A percentile compares a stretch with the other conserved stretches of the same genome.
These are phyloP conservation scores for Knufia petricola DNA, from an alignment of 2,329 filamentous ascomycete species.

Conservation along the genomic window DNA sequence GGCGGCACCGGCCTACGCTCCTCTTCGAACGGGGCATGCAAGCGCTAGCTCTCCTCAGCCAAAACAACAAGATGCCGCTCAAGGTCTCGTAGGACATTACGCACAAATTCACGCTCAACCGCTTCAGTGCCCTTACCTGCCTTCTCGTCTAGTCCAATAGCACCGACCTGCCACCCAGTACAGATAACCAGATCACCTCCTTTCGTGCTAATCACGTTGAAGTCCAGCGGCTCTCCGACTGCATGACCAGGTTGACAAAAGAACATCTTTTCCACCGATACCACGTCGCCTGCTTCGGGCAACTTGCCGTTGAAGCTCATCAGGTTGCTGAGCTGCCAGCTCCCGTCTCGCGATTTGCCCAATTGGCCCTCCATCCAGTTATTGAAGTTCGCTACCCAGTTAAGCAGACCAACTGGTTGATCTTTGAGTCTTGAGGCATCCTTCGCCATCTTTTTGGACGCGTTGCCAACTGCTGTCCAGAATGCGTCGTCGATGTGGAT, in stretches of 20 bases:
- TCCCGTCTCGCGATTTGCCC: conserved; percentile 30
- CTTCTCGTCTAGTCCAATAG: conserved; percentile 25
- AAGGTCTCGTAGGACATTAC: background rate
- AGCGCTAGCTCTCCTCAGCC: background rate
- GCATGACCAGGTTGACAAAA: conserved; percentile 39
- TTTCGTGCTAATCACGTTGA: conserved; percentile 35
- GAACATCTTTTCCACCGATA: conserved; percentile 29
- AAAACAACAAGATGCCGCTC: background rate
- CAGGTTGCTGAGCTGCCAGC: conserved; percentile 41
- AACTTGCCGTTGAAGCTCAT: conserved; percentile 27
- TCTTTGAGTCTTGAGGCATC: conserved; percentile 28
- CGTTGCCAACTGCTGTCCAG: conserved; percentile 29
- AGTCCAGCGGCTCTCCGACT: conserved; percentile 29
- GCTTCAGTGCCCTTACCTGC: background rate
- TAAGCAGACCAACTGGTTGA: conserved; percentile 36
- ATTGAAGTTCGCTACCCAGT: conserved; percentile 33
- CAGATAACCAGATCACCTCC: conserved; percentile 31
- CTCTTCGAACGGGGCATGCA: too few species aligned
- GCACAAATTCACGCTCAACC: conserved; percentile 3
- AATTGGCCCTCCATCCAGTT: conserved; percentile 34
- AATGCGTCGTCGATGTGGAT: conserved; percentile 17
- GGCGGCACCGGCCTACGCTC: background rate
- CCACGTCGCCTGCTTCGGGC: background rate
- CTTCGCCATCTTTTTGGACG: conserved; percentile 28
- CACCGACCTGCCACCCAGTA: conserved; percentile 36